These are phyloP conservation scores for Euphorbia tirucalli DNA, from an alignment of 345 rosid genomes.

Conservation along the genomic window DNA sequence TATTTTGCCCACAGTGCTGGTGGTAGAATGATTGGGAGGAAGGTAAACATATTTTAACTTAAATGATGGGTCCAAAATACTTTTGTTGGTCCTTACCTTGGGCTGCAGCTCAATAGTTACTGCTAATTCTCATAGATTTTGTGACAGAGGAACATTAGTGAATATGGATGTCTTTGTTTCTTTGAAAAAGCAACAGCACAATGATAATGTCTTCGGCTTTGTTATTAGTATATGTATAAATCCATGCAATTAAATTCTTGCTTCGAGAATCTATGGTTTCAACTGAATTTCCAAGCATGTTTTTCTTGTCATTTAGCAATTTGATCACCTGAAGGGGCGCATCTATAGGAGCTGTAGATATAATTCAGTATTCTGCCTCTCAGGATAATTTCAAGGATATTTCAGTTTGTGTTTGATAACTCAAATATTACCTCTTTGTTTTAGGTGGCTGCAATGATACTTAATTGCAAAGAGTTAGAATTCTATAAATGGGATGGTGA, in stretches of 20 bases:
- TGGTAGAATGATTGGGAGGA: constrained; percentile 94
- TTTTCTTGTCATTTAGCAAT: not conserved
- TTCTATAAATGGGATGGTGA: constrained; percentile 94
- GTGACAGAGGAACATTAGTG: not conserved
- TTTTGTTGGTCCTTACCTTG: not conserved
- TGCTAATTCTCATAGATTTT: not conserved
- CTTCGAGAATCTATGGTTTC: not conserved
- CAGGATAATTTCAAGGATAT: not conserved
- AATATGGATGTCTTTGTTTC: not conserved
- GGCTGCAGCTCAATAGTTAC: not conserved
- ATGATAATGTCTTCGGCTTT: not conserved
- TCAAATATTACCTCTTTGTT: not conserved
- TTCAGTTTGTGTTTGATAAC: not conserved
- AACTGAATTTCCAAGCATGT: not conserved
- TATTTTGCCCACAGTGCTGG: constrained; percentile 97
- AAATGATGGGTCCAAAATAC: not conserved
- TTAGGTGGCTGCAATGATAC: constrained; percentile 73
- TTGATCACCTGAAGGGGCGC: not conserved
- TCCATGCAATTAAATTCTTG: not conserved
- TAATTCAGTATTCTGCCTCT: not conserved
- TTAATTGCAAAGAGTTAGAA: constrained; percentile 59
- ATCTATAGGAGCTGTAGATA: not conserved
- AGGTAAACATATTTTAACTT: constrained; percentile 42
- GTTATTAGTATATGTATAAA: not conserved
- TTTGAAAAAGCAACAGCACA: too few relatives aligned